Evolutionary conservation across 306 rosid genomes (phyloP).

Genomic region (Prunus padus): DNA sequence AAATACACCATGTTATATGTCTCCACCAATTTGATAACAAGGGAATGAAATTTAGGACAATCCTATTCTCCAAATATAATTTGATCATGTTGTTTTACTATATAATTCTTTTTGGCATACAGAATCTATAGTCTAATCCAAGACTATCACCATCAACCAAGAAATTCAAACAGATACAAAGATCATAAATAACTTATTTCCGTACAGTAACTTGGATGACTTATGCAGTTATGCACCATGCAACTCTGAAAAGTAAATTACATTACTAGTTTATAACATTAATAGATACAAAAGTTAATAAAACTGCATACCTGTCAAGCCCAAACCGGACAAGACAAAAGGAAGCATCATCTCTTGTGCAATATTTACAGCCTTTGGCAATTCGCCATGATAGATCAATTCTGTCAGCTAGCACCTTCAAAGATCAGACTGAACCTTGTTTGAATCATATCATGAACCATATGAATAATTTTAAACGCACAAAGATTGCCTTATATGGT

Average conservation of each 20-base stretch:
- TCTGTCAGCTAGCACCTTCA: slow-evolving; percentile 87
- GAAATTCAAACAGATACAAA: slow-evolving; percentile 3
- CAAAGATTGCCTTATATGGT: not conserved
- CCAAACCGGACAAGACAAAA: slow-evolving; percentile 94
- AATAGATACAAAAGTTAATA: slow-evolving; percentile 9
- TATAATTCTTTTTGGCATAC: not conserved
- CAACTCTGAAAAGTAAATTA: slow-evolving; percentile 22
- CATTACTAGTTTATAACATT: slow-evolving; percentile 15
- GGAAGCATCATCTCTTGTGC: slow-evolving; percentile 79
- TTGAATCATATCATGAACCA: slow-evolving; percentile 5
- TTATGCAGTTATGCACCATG: slow-evolving; percentile 11
- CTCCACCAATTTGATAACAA: slow-evolving; percentile 5
- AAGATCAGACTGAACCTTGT: slow-evolving; percentile 24
- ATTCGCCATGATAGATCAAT: slow-evolving; percentile 93
- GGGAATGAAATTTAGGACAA: not conserved
- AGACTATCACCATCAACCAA: not conserved
- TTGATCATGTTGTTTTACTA: not conserved
- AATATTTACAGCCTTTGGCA: slow-evolving; percentile 95
- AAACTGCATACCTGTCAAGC: slow-evolving; percentile 59
- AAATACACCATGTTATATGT: slow-evolving; percentile 31
- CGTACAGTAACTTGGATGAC: not conserved
- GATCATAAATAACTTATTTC: not conserved
- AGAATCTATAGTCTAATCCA: not conserved
- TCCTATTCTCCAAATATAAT: slow-evolving; percentile 1
- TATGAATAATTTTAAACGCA: not conserved